Evolutionary conservation across 2,329 filamentous ascomycete genomes (phyloP), one percentile per base, ranked within the genome.

Genomic region (Phialocephala subalpina): DNA sequence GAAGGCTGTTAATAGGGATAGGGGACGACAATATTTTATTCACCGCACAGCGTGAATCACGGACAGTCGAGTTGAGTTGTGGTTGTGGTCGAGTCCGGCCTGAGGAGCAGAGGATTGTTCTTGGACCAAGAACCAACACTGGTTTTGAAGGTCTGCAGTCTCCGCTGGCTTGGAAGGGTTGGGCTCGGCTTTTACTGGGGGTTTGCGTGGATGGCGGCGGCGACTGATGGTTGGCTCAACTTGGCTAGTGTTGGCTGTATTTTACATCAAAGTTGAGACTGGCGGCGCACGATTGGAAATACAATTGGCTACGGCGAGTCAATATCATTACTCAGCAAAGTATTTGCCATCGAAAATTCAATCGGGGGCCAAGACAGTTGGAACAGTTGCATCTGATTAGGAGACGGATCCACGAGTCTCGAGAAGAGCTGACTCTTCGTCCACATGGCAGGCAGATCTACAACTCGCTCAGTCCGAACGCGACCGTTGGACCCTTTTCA

Each of bases 21-120:
- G 55, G 55, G 55, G 55, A 38, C 29, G 33, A 40, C 18, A 29
- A 22, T 57, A 14, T 18, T 62, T 35, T 63, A 22, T 62, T 33
- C 20, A 16, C 18, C 57, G 49, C 35, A 56, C 22, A 25, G 42
- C 29, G 20, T 38, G 18, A 18, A 12, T 27, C 20, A 49, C 6
- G 18, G 55, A 53, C 40, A 33, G 45, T 47, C 22, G 52, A 49
- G 42, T 18, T 36, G 27, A 25, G 40, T 35, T 25, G 59, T 38
- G 45, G 18, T 25, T 14, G 16, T 7, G 49, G 35, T 57, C 25
- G 49, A 35, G 60, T 62, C 60, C 45, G 27, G 52, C 27, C 35
- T 35, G n/a, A 16, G 22, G 38, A 56, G 49, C 22, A 45, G 18
- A n/a, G 36, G 29, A 33, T 33, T 4, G 29, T 4, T 33, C 29